A percentile compares a stretch with the other conserved stretches of the same genome.
These are phyloP conservation scores for Apiospora koreana DNA, from an alignment of 2,329 filamentous ascomycete genomes.

Conservation along the genomic window DNA sequence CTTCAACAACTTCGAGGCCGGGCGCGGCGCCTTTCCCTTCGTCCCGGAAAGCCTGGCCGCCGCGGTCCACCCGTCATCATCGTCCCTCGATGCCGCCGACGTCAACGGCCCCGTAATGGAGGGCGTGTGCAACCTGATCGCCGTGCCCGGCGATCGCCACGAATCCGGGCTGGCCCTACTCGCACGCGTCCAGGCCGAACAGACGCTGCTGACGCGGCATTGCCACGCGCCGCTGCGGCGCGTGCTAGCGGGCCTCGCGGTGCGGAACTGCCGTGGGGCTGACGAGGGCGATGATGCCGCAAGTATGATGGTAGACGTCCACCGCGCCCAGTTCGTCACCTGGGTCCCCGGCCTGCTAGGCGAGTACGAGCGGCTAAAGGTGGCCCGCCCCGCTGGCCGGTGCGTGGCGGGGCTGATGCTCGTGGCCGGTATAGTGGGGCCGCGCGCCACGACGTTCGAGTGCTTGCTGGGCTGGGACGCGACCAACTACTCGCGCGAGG, in stretches of 20 bases:
- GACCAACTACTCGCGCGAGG: slow-evolving; percentile 11
- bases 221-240: slow-evolving; percentile 17
- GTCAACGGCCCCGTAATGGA: slow-evolving; percentile 21
- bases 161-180: slow-evolving; percentile 18
- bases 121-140: slow-evolving; percentile 18
- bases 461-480: slow-evolving; percentile 3
- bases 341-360: slow-evolving; percentile 19
- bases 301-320: slow-evolving; percentile 15
- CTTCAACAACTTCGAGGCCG: slow-evolving; percentile 20
- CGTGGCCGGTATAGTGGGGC: neutral
- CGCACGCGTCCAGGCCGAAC: slow-evolving; percentile 18
- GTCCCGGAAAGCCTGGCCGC: slow-evolving; percentile 15
- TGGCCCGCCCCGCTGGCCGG: neutral
- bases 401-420: neutral
- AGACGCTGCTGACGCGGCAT: slow-evolving; percentile 17
- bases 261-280: neutral
- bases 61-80: neutral
- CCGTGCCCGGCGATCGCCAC: neutral
- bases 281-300: neutral
- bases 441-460: neutral
- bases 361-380: neutral
- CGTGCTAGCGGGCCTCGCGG: slow-evolving; percentile 15
- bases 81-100: slow-evolving; percentile 17
- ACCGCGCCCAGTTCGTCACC: slow-evolving; percentile 18
- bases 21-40: slow-evolving; percentile 20